These are phyloP conservation scores for Microsporum ferrugineum DNA, from an alignment of 2,329 filamentous ascomycete genomes.

Conservation along the genomic window DNA sequence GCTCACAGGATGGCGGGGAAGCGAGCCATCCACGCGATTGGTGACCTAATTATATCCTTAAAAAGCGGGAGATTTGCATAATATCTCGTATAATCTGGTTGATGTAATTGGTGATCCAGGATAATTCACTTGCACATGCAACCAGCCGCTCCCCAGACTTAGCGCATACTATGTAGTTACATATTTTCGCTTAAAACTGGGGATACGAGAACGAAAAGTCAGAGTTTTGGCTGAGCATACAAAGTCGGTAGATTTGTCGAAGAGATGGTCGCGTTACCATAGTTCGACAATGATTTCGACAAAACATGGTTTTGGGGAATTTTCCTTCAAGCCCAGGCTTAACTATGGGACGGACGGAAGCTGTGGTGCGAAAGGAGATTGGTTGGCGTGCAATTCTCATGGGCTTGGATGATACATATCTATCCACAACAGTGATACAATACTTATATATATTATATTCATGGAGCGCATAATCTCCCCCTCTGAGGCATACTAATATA, in stretches of 20 bases:
- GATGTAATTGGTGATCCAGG: not conserved
- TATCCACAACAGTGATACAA: too few relatives aligned
- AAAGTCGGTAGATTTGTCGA: not conserved
- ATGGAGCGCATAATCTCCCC: too few relatives aligned
- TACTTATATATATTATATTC: too few relatives aligned
- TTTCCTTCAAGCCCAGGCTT: too few relatives aligned
- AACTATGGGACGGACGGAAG: too few relatives aligned
- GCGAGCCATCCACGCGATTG: not conserved
- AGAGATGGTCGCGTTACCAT: not conserved
- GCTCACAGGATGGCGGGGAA: not conserved
- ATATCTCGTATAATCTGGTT: not conserved
- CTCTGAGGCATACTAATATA: too few relatives aligned
- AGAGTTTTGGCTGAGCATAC: not conserved
- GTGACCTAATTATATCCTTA: not conserved
- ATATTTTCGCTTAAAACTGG: not conserved
- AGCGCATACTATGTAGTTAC: not conserved
- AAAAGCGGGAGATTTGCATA: not conserved
- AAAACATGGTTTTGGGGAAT: too few relatives aligned
- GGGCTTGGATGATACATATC: too few relatives aligned
- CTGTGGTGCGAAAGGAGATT: too few relatives aligned
- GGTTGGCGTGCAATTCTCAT: too few relatives aligned
- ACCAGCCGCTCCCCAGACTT: not conserved
- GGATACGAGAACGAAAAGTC: not conserved
- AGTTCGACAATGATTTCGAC: not conserved
- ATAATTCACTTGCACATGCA: not conserved